Percentiles rank a stretch among this genome's conserved stretches.
Conservation (phyloP, 495 filamentous ascomycete species). For the Terfezia boudieri region DNA sequence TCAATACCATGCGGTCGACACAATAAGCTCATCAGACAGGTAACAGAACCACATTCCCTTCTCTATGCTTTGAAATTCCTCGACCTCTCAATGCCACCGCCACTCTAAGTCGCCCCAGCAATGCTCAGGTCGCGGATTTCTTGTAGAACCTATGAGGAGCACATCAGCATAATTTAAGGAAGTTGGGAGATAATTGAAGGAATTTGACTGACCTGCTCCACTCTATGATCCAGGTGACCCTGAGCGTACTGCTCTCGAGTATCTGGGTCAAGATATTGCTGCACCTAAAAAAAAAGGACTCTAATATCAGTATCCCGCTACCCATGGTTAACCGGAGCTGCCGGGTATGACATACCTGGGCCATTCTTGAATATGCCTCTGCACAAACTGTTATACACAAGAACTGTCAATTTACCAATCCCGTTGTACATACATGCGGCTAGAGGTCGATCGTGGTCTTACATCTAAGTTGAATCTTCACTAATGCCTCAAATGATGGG, state of each 20-base stretch:
- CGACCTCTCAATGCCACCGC: too few relatives aligned
- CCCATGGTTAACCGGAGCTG: too few relatives aligned
- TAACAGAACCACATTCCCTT: too few relatives aligned
- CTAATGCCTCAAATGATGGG: slow-evolving; percentile 85
- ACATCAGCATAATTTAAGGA: not conserved
- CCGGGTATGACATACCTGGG: slow-evolving; percentile 28
- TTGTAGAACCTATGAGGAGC: slow-evolving; percentile 39
- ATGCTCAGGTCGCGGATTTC: slow-evolving; percentile 96
- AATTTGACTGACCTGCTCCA: slow-evolving; percentile 39
- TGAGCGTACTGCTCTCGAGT: slow-evolving; percentile 90
- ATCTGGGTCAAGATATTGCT: slow-evolving; percentile 94
- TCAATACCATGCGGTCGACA: too few relatives aligned
- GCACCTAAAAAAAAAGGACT: slow-evolving; percentile 28
- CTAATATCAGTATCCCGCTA: too few relatives aligned
- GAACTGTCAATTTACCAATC: not conserved
- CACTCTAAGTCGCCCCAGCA: slow-evolving; percentile 29
- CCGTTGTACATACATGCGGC: not conserved
- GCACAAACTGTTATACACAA: slow-evolving; percentile 39
- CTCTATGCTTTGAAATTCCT: too few relatives aligned
- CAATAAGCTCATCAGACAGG: too few relatives aligned
- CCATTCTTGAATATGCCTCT: slow-evolving; percentile 91
- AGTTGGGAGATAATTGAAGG: not conserved
- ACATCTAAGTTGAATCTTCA: slow-evolving; percentile 89
- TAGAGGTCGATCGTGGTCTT: not conserved
- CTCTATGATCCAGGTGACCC: slow-evolving; percentile 71